These are phyloP conservation scores for Papiliotrema laurentii DNA, from an alignment of 1,284 basidiomycete genomes.

Conservation along the genomic window DNA sequence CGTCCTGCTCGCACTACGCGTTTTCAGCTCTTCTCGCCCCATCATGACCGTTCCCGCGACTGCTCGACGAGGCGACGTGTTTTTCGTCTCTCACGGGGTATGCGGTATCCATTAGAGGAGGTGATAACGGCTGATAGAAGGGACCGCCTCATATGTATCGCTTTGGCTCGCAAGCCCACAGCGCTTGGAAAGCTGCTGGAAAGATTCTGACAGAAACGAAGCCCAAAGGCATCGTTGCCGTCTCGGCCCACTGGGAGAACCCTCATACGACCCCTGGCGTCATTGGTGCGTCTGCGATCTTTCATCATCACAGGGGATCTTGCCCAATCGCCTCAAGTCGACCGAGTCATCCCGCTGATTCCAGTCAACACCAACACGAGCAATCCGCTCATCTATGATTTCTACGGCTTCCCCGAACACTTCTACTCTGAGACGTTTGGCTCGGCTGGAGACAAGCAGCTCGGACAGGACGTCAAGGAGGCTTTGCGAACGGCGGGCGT, in stretches of 20 bases:
- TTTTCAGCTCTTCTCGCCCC: background rate
- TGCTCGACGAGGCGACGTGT: constrained; percentile 30
- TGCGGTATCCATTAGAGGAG: constrained; percentile 7
- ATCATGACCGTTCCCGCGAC: background rate
- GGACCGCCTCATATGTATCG: constrained; percentile 51
- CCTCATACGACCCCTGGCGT: constrained; percentile 16
- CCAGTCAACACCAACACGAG: constrained; percentile 41
- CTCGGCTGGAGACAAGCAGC: constrained; percentile 21
- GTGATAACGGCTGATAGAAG: constrained; percentile 19
- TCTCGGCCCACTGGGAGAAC: constrained; percentile 53
- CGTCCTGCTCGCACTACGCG: background rate
- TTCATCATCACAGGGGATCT: too few species aligned
- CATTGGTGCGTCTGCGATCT: constrained; percentile 21
- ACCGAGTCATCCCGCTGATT: background rate
- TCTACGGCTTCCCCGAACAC: constrained; percentile 48
- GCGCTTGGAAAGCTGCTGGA: constrained; percentile 47
- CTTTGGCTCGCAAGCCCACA: constrained; percentile 39
- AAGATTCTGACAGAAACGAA: constrained; percentile 26
- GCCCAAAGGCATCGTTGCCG: constrained; percentile 47
- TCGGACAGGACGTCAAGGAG: constrained; percentile 28
- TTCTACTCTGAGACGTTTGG: constrained; percentile 47
- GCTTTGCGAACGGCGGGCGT: constrained; percentile 33
- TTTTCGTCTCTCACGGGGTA: constrained; percentile 45
- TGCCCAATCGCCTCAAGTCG: too few species aligned
- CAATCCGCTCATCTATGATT: constrained; percentile 51